phyloP scores from a whole-genome alignment of 768 basidiomycete species.

The Austroboletus eburneus region DNA sequence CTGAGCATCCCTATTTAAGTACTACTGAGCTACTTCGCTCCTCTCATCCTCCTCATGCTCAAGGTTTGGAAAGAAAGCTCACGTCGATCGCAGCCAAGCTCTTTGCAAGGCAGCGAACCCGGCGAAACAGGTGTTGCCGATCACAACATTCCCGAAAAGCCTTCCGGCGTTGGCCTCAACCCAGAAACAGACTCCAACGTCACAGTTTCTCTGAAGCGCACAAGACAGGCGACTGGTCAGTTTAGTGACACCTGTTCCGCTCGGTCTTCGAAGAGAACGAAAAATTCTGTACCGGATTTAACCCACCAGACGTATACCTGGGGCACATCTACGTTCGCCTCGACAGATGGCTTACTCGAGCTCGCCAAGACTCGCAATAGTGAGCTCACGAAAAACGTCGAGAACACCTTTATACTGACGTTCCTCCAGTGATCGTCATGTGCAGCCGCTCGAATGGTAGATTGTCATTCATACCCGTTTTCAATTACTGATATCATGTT shows the following conservation, averaged over 20 bases:
- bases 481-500: slow-evolving; percentile 2
- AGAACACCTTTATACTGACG: slow-evolving; percentile 1
- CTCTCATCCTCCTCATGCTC: slow-evolving; percentile 13
- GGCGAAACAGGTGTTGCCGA: slow-evolving; percentile 26
- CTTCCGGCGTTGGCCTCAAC: slow-evolving; percentile 7
- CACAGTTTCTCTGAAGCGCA: slow-evolving; percentile 10
- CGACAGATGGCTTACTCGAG: slow-evolving; percentile 15
- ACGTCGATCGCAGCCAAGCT: slow-evolving; percentile 1
- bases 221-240: slow-evolving; percentile 5
- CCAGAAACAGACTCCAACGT: slow-evolving; percentile 11
- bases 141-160: slow-evolving; percentile 13
- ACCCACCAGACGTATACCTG: neutral
- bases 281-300: neutral
- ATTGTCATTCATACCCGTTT: neutral
- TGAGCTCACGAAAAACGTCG: slow-evolving; percentile 4
- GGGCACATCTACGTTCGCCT: slow-evolving; percentile 1
- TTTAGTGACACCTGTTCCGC: slow-evolving; percentile 1
- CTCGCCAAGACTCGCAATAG: slow-evolving; percentile 18
- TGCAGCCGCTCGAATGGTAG: slow-evolving; percentile 18
- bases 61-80: slow-evolving; percentile 21
- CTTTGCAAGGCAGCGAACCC: slow-evolving; percentile 12
- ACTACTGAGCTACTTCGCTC: neutral
- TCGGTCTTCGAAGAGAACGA: slow-evolving; percentile 12
- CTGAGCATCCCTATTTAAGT: neutral
- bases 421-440: slow-evolving; percentile 17